Base-by-base conservation (phyloP, 2,329 filamentous ascomycete genomes). In the Tolypocladium sp. region DNA sequence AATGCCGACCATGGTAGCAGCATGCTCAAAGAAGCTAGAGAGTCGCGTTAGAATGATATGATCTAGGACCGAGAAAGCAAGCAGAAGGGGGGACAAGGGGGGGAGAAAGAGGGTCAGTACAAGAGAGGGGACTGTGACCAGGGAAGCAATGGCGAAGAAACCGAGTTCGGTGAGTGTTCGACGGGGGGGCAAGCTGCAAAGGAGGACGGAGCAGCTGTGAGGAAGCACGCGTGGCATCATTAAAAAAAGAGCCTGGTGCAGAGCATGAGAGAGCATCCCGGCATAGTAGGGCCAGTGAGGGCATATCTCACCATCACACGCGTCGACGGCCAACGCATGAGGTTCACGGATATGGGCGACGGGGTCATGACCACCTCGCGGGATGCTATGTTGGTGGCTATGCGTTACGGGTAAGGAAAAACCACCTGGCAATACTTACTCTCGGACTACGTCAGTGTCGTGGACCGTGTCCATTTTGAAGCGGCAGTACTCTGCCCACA, bases 401-500 rank as follows among this genome's bases (percentile, higher is more conserved):
- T 77, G 52, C 38, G 83, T 87, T 80, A 83, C 79, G 82, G 82
- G 85, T 81, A 81, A 87, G 81, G 81, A 86, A 87, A 56, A 86
- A 62, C 81, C 80, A 78, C 77, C 75, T 72, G 67, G 64, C 63
- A 76, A 79, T 83, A 97, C 94, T 97, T 96, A 99, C 94, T 97
- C 94, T 96, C 94, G 88, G 79, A 97, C 95, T 76, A 95, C 83
- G 73, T 95, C 90, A 69, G 91, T 84, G 72, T 96, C 92, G 77
- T 99, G 94, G 67, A 90, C 94, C 60, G 94, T 97, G 73, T 97
- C 92, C 78, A 94, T 92, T 76, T 97, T 97, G 85, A 97, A 97
- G 69, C 87, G 85, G 79, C 93, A 97, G 79, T 97, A 99, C 69
- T 96, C 92, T 57, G 91, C 90, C 94, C 94, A 99, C 61, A 99